Percentiles rank a stretch among this genome's conserved stretches.
Evolutionary conservation across 345 rosid species (phyloP).

Genomic region (Eucalyptus viminalis): DNA sequence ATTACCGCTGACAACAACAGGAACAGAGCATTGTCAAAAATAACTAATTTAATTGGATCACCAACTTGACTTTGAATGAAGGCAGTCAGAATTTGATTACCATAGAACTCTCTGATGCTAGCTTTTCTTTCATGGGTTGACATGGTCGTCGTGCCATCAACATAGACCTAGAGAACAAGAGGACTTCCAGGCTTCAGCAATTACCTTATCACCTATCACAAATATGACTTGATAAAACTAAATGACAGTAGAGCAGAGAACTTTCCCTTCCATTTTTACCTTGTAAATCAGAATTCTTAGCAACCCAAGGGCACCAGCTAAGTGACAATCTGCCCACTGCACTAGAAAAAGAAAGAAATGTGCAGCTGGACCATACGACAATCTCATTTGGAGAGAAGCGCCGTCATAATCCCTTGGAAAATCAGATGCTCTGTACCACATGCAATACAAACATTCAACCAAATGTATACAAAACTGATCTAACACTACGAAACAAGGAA

Average conservation of each 20-base stretch:
- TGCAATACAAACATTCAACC: background rate
- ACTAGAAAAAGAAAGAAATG: slow-evolving; percentile 7
- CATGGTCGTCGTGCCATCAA: slow-evolving; percentile 8
- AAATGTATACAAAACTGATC: background rate
- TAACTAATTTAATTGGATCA: background rate
- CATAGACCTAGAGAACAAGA: background rate
- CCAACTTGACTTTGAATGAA: background rate
- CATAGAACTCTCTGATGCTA: slow-evolving; percentile 7
- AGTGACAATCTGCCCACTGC: slow-evolving; percentile 9
- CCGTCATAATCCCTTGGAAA: slow-evolving; percentile 1
- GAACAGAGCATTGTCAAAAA: background rate
- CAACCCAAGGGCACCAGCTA: slow-evolving; percentile 8
- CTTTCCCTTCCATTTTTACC: background rate
- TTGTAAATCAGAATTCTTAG: slow-evolving; percentile 1
- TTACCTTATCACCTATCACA: background rate
- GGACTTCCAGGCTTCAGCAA: background rate
- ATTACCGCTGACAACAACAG: slow-evolving; percentile 1
- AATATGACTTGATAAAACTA: background rate
- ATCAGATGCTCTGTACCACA: slow-evolving; percentile 1
- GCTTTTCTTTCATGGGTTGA: slow-evolving; percentile 5
- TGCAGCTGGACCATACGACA: slow-evolving; percentile 1
- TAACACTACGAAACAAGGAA: background rate
- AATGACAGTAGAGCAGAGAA: background rate
- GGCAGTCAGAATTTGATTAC: background rate
- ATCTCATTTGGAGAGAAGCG: slow-evolving; percentile 6